Evolutionary conservation across 345 rosid genomes (phyloP), one percentile per base, ranked within the genome.

Genomic region (Populus nigra): DNA sequence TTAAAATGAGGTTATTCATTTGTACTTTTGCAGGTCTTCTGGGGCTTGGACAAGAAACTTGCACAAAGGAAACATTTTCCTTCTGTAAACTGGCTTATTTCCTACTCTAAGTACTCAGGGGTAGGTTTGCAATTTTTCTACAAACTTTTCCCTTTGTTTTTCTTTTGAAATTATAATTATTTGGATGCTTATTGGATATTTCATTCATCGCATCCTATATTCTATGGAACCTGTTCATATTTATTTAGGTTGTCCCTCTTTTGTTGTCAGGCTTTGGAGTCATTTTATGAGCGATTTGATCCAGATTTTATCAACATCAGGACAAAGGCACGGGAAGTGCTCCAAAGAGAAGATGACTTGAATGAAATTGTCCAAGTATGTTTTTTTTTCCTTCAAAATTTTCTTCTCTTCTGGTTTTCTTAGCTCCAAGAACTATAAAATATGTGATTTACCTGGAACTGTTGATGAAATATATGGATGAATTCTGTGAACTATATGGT

Each of bases 41-140:
- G 99, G 99, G 99, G 99, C 85, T 88, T 96, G 83, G 99, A 96
- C 87, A 96, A 96, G 91, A 96, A 96, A 86, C 97, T 96, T 85
- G 98, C 99, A n/a, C 99, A 94, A 87, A 90, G 99, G 85, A 96
- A 96, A 80, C 99, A 96, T 90, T 96, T 96, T 72, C 99, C 99
- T 69, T 96, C 99, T 76, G 99, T 96, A 25, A 96, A 96, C 80
- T 96, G 99, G 99, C 90, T 96, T 74, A 96, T 96, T 82, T 96
- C 99, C 68, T 96, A 96, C 89, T 96, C 99, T 23, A 96, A 96
- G 87, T 96, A 96, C 74, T 89, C 99, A 22, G 69, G 92, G 82
- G 99, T 96, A 88, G 78, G 91, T 79, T 81, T 57, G 65, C 65
- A 68, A 33, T 71, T 73, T 79, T 69, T 47, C 20, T 69, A 50